A percentile compares a stretch with the other conserved stretches of the same genome.
Conservation (phyloP, 352 stramenopile species). For the Bremia lactucae region DNA sequence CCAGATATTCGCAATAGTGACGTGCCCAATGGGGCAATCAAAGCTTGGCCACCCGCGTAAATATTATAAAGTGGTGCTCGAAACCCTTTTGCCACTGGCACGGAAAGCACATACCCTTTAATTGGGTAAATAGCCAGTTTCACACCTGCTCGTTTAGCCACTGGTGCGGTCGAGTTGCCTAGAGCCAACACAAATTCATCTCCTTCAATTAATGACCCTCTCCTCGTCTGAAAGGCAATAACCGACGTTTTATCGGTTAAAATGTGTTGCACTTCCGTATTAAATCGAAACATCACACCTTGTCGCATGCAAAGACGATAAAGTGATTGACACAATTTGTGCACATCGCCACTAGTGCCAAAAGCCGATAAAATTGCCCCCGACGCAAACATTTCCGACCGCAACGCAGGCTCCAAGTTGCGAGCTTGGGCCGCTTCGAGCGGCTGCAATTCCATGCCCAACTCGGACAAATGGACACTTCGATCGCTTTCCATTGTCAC, state of each 20-base stretch:
- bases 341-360: slow-evolving; percentile 77
- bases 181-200: slow-evolving; percentile 81
- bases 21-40: slow-evolving; percentile 65
- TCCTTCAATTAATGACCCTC: slow-evolving; percentile 76
- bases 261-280: slow-evolving; percentile 72
- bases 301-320: slow-evolving; percentile 69
- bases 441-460: slow-evolving; percentile 70
- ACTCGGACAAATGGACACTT: slow-evolving; percentile 52
- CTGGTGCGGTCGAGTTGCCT: slow-evolving; percentile 59
- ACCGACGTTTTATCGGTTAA: slow-evolving; percentile 64
- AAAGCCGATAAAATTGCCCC: slow-evolving; percentile 72
- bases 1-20: slow-evolving; percentile 62
- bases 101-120: slow-evolving; percentile 80
- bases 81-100: slow-evolving; percentile 55
- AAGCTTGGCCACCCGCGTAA: slow-evolving; percentile 63
- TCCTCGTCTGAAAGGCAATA: slow-evolving; percentile 69
- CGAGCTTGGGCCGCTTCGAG: slow-evolving; percentile 41
- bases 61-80: slow-evolving; percentile 68
- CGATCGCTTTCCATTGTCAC: slow-evolving; percentile 67
- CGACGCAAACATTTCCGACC: slow-evolving; percentile 40
- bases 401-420: slow-evolving; percentile 58
- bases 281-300: slow-evolving; percentile 84
- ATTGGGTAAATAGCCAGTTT: slow-evolving; percentile 78
- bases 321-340: slow-evolving; percentile 83
- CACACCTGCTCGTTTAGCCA: slow-evolving; percentile 56